Evolutionary conservation across 2,329 filamentous ascomycete genomes (phyloP).

Genomic region (Microthyrium microscopicum): DNA sequence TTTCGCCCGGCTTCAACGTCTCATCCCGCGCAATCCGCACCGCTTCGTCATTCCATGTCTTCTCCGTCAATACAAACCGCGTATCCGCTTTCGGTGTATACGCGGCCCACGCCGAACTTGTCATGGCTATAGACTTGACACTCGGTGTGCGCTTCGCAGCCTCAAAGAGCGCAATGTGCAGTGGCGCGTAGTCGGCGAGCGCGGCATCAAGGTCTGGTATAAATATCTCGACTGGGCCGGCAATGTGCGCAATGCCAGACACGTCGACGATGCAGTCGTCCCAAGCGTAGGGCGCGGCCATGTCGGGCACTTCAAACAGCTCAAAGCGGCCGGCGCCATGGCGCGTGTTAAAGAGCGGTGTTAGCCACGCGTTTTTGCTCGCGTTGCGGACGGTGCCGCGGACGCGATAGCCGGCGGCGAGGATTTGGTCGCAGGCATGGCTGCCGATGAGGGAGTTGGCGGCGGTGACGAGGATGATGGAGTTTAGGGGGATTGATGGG

Average conservation of each 20-base stretch:
- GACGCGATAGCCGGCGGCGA: constrained; percentile 5
- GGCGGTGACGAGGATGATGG: constrained; percentile 7
- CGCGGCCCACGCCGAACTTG: constrained; percentile 10
- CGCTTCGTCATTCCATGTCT: constrained; percentile 18
- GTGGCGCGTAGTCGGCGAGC: too few species aligned
- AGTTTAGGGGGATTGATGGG: constrained; percentile 1
- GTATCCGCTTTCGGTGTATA: not conserved
- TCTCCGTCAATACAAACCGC: constrained; percentile 10
- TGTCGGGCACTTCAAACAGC: constrained; percentile 16
- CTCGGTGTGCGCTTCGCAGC: not conserved
- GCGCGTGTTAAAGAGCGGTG: constrained; percentile 14
- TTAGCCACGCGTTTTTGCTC: constrained; percentile 13
- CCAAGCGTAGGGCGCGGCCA: constrained; percentile 9
- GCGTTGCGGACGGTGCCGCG: constrained; percentile 4
- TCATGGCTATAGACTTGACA: constrained; percentile 16
- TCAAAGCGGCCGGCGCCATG: constrained; percentile 15
- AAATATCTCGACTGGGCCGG: constrained; percentile 15
- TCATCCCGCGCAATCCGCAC: constrained; percentile 11
- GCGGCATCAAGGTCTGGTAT: too few species aligned
- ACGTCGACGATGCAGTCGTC: constrained; percentile 6
- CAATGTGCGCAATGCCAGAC: constrained; percentile 25
- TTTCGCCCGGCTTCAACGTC: constrained; percentile 27
- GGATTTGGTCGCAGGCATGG: constrained; percentile 5
- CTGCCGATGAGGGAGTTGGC: constrained; percentile 5
- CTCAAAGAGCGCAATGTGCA: too few species aligned